Evolutionary conservation across 257 asterid species (phyloP).

Genomic region (Primulina huaijiensis): DNA sequence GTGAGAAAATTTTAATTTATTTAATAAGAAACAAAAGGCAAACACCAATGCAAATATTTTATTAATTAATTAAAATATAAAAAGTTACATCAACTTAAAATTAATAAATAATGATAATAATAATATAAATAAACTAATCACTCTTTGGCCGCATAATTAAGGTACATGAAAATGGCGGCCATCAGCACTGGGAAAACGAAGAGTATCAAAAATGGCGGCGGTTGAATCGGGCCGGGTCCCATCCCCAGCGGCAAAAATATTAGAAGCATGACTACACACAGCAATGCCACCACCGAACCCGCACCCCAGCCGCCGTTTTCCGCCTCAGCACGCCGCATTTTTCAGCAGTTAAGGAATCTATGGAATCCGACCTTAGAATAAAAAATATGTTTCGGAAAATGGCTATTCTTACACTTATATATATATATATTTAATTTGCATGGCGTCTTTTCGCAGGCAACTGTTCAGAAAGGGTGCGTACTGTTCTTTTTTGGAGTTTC

Average conservation of each 20-base stretch:
- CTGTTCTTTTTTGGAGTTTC: background rate
- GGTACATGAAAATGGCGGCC: slow-evolving; percentile 38
- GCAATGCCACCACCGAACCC: slow-evolving; percentile 45
- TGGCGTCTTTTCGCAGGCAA: slow-evolving; percentile 27
- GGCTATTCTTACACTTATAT: background rate
- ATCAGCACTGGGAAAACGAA: slow-evolving; percentile 37
- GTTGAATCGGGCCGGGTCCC: slow-evolving; percentile 37
- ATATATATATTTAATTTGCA: slow-evolving; percentile 22
- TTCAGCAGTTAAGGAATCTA: background rate
- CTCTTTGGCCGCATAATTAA: slow-evolving; percentile 36
- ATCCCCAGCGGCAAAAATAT: slow-evolving; percentile 41
- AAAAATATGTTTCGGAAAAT: background rate
- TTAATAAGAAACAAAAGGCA: too few relatives aligned
- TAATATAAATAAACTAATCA: background rate
- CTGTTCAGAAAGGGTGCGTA: slow-evolving; percentile 15
- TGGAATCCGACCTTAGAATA: too few relatives aligned
- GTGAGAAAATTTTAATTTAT: too few relatives aligned
- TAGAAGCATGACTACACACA: slow-evolving; percentile 34
- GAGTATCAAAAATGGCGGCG: slow-evolving; percentile 33
- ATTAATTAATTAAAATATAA: too few relatives aligned
- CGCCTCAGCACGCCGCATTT: slow-evolving; percentile 29
- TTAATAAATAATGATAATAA: too few relatives aligned
- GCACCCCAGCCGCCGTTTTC: slow-evolving; percentile 49
- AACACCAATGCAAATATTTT: too few relatives aligned
- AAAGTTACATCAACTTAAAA: too few relatives aligned